Percentiles rank a stretch among this genome's conserved stretches.
Conservation (phyloP, 352 stramenopile species). For the Thalassiosira exigua region DNA sequence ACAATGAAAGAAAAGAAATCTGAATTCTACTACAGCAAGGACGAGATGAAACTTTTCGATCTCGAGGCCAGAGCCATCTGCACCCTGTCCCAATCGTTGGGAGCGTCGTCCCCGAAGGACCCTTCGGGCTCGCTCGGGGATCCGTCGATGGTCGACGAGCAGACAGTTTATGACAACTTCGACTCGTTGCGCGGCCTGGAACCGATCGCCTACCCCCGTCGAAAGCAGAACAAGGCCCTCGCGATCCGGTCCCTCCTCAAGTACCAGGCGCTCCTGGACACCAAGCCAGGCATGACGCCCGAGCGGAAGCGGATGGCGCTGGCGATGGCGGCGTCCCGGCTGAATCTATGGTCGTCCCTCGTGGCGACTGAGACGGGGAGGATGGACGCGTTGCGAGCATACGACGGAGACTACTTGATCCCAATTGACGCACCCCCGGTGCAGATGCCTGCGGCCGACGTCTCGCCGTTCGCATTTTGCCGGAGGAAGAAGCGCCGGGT, state of each 20-base stretch:
- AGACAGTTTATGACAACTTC: conserved; percentile 19
- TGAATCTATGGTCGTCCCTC: conserved; percentile 35
- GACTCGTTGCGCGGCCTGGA: conserved; percentile 37
- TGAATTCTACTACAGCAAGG: background rate
- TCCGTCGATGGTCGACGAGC: background rate
- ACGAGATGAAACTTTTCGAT: background rate
- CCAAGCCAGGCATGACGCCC: conserved; percentile 5
- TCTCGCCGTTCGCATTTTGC: too few relatives aligned
- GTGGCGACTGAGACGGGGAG: conserved; percentile 36
- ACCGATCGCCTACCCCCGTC: conserved; percentile 14
- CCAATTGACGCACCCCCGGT: conserved; percentile 2
- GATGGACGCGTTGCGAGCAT: conserved; percentile 22
- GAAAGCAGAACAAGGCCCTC: conserved; percentile 23
- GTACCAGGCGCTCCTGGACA: conserved; percentile 27
- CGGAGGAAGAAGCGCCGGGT: too few relatives aligned
- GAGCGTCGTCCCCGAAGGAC: background rate
- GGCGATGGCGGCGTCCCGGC: conserved; percentile 16
- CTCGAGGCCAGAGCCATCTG: background rate
- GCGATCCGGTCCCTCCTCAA: conserved; percentile 20
- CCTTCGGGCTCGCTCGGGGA: background rate
- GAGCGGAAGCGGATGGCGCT: conserved; percentile 19
- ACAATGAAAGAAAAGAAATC: background rate
- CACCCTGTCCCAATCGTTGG: background rate
- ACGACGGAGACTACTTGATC: conserved; percentile 36
- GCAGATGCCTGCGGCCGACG: too few relatives aligned